Evolutionary conservation across 2,329 filamentous ascomycete species (phyloP), one percentile per base, ranked within the genome.

Genomic region (Penicillium vulpinum): DNA sequence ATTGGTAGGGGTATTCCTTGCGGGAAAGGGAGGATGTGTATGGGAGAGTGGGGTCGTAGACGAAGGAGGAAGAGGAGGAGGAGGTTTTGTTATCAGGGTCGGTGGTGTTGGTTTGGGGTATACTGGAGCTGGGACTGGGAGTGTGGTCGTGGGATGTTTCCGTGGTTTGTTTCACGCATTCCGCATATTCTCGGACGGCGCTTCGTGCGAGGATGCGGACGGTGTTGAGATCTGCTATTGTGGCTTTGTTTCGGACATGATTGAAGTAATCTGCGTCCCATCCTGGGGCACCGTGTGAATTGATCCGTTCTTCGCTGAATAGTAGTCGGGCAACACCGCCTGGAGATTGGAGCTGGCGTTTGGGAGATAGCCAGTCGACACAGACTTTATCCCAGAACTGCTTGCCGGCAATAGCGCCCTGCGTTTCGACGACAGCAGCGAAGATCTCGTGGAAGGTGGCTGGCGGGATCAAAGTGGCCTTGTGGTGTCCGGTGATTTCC

Each of bases 391-490:
- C 67, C 54, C 82, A 81, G 33, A 85, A 62, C 4, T 64, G 70
- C 55, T 73, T 78, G 56, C 81, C 86, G 33, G 74, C 74, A 10
- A 60, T 54, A 55, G 77, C 80, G 52, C 80, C 81, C 45, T 80
- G 77, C 0, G 73, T 73, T 28, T 80, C 76, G 3, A 83, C 78
- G 9, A 86, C 74, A n/a, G 81, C 83, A 41, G 78, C 74, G 7
- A 89, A 79, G 7, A 85, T 59, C 18, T 67, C 64, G 58, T 85
- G 81, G 74, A 86, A 85, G 6, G 79, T 70, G 3, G 68, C 65
- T 0, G 75, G 63, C 13, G 74, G 68, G 28, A 78, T 65, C 53
- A 66, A 63, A 18, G 65, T 63, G 31, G 69, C 38, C 24, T 61
- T 61, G 43, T 67, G 60, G 31, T 55, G 65, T 15, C 54, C 44